A percentile compares a stretch with the other conserved stretches of the same genome.
Evolutionary conservation across 2,329 filamentous ascomycete genomes (phyloP).

Genomic region (Ophiostoma australiae): DNA sequence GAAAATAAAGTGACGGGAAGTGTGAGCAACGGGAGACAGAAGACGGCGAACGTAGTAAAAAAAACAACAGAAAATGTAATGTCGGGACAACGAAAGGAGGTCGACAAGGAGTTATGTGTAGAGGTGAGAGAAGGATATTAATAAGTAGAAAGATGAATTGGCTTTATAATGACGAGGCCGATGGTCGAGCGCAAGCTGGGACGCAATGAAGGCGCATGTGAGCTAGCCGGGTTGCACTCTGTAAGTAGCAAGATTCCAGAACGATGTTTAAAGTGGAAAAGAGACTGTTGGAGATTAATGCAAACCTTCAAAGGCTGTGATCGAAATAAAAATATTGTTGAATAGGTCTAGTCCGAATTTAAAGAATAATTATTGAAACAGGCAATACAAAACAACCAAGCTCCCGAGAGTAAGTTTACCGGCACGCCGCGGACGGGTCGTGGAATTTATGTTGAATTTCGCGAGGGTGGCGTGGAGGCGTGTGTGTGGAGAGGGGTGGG

Average conservation of each 20-base stretch:
- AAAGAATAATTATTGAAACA: background rate
- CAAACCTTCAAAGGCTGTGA: background rate
- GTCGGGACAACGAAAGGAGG: background rate
- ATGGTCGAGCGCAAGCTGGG: background rate
- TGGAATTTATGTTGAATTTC: slow-evolving; percentile 4
- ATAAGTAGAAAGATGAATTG: background rate
- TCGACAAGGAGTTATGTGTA: background rate
- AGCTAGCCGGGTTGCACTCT: background rate
- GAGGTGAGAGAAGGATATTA: background rate
- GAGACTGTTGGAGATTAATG: background rate
- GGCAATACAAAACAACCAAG: background rate
- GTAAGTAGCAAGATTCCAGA: background rate
- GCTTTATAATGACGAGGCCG: background rate
- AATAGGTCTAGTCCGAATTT: background rate
- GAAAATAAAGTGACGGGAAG: background rate
- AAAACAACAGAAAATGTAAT: too few relatives aligned
- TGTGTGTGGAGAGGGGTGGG: slow-evolving; percentile 8
- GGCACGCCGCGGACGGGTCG: slow-evolving; percentile 9
- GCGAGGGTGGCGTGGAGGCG: background rate
- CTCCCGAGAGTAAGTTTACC: slow-evolving; percentile 1
- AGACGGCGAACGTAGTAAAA: background rate
- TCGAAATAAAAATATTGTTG: background rate
- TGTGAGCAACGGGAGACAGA: too few relatives aligned
- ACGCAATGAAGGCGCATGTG: background rate
- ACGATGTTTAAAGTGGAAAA: background rate